Evolutionary conservation across 345 rosid species (phyloP).

Genomic region (Rhodamnia rubescens): DNA sequence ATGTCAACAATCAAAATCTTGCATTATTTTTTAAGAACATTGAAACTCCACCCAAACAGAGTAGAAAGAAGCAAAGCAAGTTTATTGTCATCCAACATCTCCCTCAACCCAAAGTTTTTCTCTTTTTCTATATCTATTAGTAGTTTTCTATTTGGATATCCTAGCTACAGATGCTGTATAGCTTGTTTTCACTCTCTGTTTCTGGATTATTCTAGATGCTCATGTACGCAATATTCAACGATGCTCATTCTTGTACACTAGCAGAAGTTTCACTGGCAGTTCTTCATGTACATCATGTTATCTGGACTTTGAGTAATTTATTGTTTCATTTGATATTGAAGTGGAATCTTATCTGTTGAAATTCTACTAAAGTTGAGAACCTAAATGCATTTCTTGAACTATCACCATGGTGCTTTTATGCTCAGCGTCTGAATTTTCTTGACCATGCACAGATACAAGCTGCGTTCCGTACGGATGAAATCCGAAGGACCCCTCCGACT

Average conservation of each 20-base stretch:
- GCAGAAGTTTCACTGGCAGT: neutral
- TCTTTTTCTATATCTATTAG: neutral
- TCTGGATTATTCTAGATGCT: neutral
- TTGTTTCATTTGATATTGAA: neutral
- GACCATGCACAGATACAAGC: conserved; percentile 73
- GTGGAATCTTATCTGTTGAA: neutral
- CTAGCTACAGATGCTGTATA: neutral
- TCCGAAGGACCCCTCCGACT: conserved; percentile 93
- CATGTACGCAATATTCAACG: neutral
- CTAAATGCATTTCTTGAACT: neutral
- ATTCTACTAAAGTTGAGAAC: neutral
- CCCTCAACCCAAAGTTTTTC: neutral
- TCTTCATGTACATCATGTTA: neutral
- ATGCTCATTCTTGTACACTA: neutral
- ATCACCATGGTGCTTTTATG: neutral
- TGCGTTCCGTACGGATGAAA: conserved; percentile 99
- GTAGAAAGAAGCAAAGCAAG: neutral
- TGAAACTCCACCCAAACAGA: neutral
- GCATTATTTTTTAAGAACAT: neutral
- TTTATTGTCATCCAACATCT: neutral
- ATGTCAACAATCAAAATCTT: neutral
- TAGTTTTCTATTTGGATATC: neutral
- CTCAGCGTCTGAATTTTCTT: neutral
- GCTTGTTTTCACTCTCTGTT: neutral
- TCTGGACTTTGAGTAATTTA: neutral